Conservation (phyloP, 2,329 filamentous ascomycete species). For the Cercospora zeae-maydis region DNA sequence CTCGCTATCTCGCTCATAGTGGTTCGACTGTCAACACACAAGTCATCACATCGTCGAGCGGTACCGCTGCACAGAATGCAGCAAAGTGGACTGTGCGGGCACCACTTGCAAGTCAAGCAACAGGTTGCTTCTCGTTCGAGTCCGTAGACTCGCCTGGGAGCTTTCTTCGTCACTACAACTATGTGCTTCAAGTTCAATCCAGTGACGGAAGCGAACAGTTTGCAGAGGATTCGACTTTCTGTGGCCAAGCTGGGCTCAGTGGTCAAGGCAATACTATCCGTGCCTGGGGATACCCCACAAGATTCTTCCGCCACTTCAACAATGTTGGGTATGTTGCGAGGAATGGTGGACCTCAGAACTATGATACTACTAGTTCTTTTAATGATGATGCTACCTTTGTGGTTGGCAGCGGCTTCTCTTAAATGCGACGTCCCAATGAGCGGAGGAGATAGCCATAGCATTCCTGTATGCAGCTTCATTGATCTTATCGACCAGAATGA, state of each 20-base stretch:
- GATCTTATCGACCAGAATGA: background rate
- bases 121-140: constrained; percentile 59
- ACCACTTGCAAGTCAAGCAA: constrained; percentile 51
- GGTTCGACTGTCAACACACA: constrained; percentile 53
- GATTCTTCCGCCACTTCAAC: constrained; percentile 55
- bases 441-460: background rate
- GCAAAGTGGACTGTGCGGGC: constrained; percentile 54
- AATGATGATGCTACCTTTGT: constrained; percentile 56
- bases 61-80: constrained; percentile 48
- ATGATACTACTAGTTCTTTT: constrained; percentile 50
- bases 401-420: constrained; percentile 47
- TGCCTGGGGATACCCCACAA: constrained; percentile 59
- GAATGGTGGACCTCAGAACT: constrained; percentile 55
- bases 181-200: constrained; percentile 48
- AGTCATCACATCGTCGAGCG: constrained; percentile 52
- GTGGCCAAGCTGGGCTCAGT: constrained; percentile 51
- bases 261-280: constrained; percentile 53
- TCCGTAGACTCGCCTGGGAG: constrained; percentile 56
- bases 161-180: constrained; percentile 57
- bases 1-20: constrained; percentile 55
- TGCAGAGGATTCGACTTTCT: constrained; percentile 62
- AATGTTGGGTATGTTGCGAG: constrained; percentile 49
- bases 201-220: constrained; percentile 57
- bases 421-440: background rate
- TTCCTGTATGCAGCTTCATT: background rate